Evolutionary conservation across 208 protist genomes (phyloP).

Genomic region (Trypanosoma scelopori): DNA sequence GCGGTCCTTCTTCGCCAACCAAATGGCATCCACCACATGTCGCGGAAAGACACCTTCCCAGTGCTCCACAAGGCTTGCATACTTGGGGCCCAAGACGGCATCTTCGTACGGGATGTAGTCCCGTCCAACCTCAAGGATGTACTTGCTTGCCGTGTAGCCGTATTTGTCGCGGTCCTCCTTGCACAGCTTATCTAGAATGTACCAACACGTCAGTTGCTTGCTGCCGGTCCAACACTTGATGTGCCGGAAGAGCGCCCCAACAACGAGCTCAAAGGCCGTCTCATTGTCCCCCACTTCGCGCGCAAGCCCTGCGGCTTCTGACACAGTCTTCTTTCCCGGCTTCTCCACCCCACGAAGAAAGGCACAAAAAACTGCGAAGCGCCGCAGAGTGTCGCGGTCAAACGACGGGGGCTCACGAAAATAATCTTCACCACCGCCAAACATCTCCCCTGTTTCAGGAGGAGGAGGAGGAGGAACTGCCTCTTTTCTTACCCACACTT

Average conservation of each 20-base stretch:
- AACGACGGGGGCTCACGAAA: constrained; percentile 82
- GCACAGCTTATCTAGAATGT: constrained; percentile 88
- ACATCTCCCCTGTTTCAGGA: constrained; percentile 47
- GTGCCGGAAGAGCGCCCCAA: constrained; percentile 85
- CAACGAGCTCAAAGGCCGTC: constrained; percentile 78
- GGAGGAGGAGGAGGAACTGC: not conserved
- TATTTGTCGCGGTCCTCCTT: constrained; percentile 89
- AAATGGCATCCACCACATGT: constrained; percentile 85
- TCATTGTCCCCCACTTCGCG: constrained; percentile 74
- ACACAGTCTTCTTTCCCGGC: constrained; percentile 74
- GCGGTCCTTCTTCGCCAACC: constrained; percentile 86
- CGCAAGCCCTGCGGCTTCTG: constrained; percentile 46
- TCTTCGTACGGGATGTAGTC: constrained; percentile 92
- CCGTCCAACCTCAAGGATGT: constrained; percentile 85
- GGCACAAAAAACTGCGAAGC: constrained; percentile 77
- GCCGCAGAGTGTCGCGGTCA: constrained; percentile 74
- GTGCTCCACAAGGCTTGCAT: constrained; percentile 89
- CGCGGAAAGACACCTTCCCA: constrained; percentile 88
- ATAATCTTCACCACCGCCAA: constrained; percentile 90
- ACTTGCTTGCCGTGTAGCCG: constrained; percentile 76
- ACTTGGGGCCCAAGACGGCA: constrained; percentile 67
- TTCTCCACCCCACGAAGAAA: constrained; percentile 71
- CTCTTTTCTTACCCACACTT: not conserved
- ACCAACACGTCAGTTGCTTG: constrained; percentile 90
- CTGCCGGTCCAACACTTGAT: constrained; percentile 85